Evolutionary conservation across 495 filamentous ascomycete genomes (phyloP), one percentile per base, ranked within the genome.

Genomic region (Hypoxylon subgilvum): DNA sequence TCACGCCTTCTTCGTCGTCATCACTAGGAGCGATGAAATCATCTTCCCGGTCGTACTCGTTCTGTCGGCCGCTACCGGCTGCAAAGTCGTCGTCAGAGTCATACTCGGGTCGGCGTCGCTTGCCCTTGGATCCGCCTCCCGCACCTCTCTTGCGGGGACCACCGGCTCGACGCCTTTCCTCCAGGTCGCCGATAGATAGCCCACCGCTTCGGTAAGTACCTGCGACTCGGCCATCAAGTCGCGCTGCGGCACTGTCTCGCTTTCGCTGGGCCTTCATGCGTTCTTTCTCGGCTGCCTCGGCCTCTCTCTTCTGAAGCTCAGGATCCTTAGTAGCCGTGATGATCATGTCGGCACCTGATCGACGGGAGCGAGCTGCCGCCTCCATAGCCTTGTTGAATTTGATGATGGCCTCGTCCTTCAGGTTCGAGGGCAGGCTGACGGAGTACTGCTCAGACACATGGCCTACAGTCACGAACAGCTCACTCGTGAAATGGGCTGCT

Each of bases 21-120:
- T 89, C 88, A 62, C 87, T 91, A 28, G 81, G 82, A 7, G 88
- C 88, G 49, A 92, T 73, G 71, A 92, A 92, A 4, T 86, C 88
- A 61, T 92, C 88, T 18, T 90, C 87, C 66, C 86, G 83, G 57
- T 91, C 88, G 64, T 92, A 97, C 68, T 93, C 89, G 66, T 97
- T 91, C 58, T 90, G 83, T 16, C 82, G 79, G 13, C 80, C 81
- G 18, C 79, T 76, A 2, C 85, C 83, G 32, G 85, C 78, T 28
- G 84, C 82, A 1, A 86, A 84, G 50, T 83, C 82, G 53, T 84
- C 81, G 19, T 96, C 88, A 1, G 80, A 82, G 60, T 84, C 80
- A 30, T 84, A 83, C 34, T 83, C 80, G 2, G 78, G 72, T 7
- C 74, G 70, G 21, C 77, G 69, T 48, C 71, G 67, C 72, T 75